Conservation (phyloP, 1,284 basidiomycete genomes). For the Cystobasidium slooffiae region DNA sequence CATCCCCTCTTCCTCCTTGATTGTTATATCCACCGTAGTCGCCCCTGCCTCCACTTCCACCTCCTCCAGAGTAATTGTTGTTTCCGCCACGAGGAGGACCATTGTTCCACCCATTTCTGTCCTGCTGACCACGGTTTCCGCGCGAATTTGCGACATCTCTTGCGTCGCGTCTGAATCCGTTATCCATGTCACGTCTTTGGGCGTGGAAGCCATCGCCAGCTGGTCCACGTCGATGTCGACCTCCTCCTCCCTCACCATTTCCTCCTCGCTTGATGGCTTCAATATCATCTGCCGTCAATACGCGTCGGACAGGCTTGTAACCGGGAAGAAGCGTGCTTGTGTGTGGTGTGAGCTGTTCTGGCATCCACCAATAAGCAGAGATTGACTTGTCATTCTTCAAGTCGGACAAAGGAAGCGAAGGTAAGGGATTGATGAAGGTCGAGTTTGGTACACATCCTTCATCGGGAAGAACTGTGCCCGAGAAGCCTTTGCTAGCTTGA, state of each 20-base stretch:
- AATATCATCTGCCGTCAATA: conserved; percentile 74
- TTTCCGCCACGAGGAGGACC: background rate
- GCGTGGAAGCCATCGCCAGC: conserved; percentile 44
- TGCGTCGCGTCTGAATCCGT: conserved; percentile 20
- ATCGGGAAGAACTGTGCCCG: conserved; percentile 78
- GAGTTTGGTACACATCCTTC: conserved; percentile 89
- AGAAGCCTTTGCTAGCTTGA: conserved; percentile 74
- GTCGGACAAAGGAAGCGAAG: conserved; percentile 63
- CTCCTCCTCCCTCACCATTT: conserved; percentile 26
- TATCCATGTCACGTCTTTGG: conserved; percentile 32
- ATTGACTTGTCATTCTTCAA: conserved; percentile 84
- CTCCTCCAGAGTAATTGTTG: conserved; percentile 16
- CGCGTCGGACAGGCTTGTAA: conserved; percentile 66
- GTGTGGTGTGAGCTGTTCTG: conserved; percentile 81
- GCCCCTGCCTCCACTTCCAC: background rate
- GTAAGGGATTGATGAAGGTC: conserved; percentile 76
- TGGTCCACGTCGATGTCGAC: conserved; percentile 22
- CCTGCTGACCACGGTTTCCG: background rate
- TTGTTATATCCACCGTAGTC: conserved; percentile 16
- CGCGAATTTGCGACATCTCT: conserved; percentile 19
- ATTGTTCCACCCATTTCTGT: conserved; percentile 1
- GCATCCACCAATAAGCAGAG: conserved; percentile 87
- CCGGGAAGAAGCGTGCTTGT: conserved; percentile 81
- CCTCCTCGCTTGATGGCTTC: conserved; percentile 63
- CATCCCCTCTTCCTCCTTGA: conserved; percentile 14